These are phyloP conservation scores for Serendipita sp. DNA, from an alignment of 768 basidiomycete genomes.

Conservation along the genomic window DNA sequence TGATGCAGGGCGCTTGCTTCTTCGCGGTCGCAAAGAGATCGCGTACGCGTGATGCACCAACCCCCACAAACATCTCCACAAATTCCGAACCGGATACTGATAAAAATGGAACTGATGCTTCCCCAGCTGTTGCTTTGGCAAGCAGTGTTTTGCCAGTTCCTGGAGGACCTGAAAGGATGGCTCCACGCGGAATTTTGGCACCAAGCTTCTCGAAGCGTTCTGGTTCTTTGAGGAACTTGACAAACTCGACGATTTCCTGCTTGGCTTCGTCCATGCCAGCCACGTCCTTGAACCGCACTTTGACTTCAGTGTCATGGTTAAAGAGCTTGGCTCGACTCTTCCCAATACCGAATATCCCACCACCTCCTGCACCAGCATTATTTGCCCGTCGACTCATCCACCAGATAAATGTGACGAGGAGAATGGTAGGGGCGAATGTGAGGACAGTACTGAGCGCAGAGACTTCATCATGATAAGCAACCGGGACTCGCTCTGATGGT, in stretches of 20 bases:
- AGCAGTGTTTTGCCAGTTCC: slow-evolving; percentile 97
- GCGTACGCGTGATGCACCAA: slow-evolving; percentile 90
- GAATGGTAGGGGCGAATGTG: slow-evolving; percentile 87
- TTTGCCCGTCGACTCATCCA: slow-evolving; percentile 68
- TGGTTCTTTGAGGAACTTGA: slow-evolving; percentile 96
- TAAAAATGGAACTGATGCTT: slow-evolving; percentile 94
- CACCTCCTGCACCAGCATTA: slow-evolving; percentile 43
- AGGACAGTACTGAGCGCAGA: slow-evolving; percentile 66
- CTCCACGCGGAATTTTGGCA: slow-evolving; percentile 93
- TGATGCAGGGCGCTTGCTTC: slow-evolving; percentile 96
- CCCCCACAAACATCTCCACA: slow-evolving; percentile 99
- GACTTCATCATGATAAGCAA: slow-evolving; percentile 91
- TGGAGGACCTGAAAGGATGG: slow-evolving; percentile 87
- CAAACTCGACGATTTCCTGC: slow-evolving; percentile 99
- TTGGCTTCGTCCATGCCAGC: slow-evolving; percentile 99
- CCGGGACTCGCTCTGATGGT: slow-evolving; percentile 83
- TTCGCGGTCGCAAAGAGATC: slow-evolving; percentile 95
- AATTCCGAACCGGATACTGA: slow-evolving; percentile 98
- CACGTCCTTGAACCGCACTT: slow-evolving; percentile 87
- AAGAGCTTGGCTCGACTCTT: slow-evolving; percentile 90
- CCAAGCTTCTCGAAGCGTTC: slow-evolving; percentile 87
- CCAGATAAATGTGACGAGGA: slow-evolving; percentile 78
- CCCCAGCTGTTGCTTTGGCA: slow-evolving; percentile 96
- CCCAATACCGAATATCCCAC: slow-evolving; percentile 93
- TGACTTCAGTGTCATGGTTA: slow-evolving; percentile 92